A percentile compares a stretch with the other conserved stretches of the same genome.
Evolutionary conservation across 1,284 basidiomycete genomes (phyloP).

Genomic region (Mixia osmundae): DNA sequence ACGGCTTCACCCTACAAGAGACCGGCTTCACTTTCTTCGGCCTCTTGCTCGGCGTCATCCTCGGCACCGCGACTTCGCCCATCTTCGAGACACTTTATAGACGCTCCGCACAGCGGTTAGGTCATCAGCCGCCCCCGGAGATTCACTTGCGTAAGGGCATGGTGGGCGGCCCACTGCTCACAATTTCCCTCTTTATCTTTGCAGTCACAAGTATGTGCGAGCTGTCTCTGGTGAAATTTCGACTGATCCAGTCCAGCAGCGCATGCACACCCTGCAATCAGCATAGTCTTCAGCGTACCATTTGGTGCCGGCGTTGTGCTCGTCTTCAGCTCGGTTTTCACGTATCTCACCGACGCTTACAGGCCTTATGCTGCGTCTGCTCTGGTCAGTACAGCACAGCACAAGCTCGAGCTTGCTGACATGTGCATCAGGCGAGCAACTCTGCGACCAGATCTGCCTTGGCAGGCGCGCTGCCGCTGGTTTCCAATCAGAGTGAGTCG

Average conservation of each 20-base stretch:
- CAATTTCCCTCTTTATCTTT: conserved; percentile 23
- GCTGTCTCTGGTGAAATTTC: conserved; percentile 4
- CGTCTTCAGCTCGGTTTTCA: conserved; percentile 34
- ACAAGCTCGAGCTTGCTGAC: not conserved
- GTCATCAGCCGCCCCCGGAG: conserved; percentile 39
- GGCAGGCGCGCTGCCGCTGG: not conserved
- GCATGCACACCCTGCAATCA: too few species aligned
- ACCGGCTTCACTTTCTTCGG: conserved; percentile 44
- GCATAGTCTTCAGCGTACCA: conserved; percentile 36
- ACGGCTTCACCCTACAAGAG: conserved; percentile 33
- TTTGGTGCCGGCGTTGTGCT: conserved; percentile 37
- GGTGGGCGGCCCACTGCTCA: conserved; percentile 40
- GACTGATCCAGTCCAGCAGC: conserved; percentile 25
- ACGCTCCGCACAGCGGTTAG: conserved; percentile 20
- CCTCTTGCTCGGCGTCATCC: conserved; percentile 45
- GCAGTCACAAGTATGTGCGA: conserved; percentile 4
- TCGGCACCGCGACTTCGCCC: too few species aligned
- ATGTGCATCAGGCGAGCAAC: not conserved
- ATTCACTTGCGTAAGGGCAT: conserved; percentile 38
- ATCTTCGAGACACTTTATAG: too few species aligned
- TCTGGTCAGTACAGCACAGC: not conserved
- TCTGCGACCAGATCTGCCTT: not conserved
- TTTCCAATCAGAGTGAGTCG: conserved; percentile 1
- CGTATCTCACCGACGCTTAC: conserved; percentile 29
- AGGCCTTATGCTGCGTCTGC: conserved; percentile 40